Evolutionary conservation across 371 early-diverging fungal species (phyloP), one percentile per base, ranked within the genome.

Genomic region (Rhizopus sp.): DNA sequence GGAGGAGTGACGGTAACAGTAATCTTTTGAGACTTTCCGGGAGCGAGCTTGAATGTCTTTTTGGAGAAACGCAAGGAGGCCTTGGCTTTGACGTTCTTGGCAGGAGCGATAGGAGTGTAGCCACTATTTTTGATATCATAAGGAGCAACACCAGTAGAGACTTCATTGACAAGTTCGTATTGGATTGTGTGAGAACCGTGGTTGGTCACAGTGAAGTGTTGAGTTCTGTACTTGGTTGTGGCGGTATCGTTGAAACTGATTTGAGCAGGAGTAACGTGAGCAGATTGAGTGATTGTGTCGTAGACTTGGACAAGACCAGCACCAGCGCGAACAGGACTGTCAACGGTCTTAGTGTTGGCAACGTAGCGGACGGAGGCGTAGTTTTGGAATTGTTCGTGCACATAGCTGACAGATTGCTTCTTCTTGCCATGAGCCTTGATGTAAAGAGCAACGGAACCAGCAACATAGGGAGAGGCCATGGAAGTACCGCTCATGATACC

Each of bases 251-350:
- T 88, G 57, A 93, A 76, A 46, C 86, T 80, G 55, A 88, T 68
- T 52, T 67, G 71, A n/a, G 84, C 75, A 16, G 93, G 93, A 1
- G 70, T 55, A 31, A 89, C 66, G 29, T 73, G 58, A 3, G 77
- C 69, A 16, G 77, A 69, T 49, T 83, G 62, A 39, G 50, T 64
- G 57, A 90, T 69, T 35, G 93, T 77, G 58, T 81, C 70, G 59
- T 77, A 72, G 48, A 86, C 70, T 66, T 91, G 80, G 50, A 93
- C 73, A 23, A 93, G 72, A 39, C 93, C 93, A 48, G 89, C 81
- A 38, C 93, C 93, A 67, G 89, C 87, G 17, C 70, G 62, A 23
- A 69, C 55, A 55, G 75, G 69, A 54, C 68, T 63, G 12, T 75
- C 55, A 48, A 64, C 64, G 4, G 51, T 23, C 15, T 46, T 33